phyloP scores from a whole-genome alignment of 805 yeast genomes.

The Wickerhamiella kurtzmanii region DNA sequence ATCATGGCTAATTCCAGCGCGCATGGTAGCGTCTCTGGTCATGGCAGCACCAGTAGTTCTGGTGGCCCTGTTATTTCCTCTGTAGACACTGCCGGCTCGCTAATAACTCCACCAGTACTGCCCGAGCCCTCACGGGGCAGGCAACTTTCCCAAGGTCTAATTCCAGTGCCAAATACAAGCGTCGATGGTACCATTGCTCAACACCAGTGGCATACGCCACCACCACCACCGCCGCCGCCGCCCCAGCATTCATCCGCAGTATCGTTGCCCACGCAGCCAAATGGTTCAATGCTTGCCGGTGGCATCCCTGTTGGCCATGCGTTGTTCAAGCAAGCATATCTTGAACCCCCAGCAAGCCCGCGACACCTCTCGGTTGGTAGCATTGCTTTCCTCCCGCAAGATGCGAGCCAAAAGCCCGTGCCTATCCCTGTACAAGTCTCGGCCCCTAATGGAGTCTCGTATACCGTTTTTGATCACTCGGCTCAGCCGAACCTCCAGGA shows the following conservation, averaged over 20 bases:
- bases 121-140: neutral
- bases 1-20: too few species aligned
- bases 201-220: neutral
- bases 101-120: neutral
- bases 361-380: neutral
- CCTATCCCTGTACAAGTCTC: neutral
- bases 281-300: neutral
- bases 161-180: neutral
- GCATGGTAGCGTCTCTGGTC: too few species aligned
- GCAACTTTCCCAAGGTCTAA: neutral
- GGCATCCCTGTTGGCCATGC: neutral
- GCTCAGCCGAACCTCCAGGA: conserved; percentile 8
- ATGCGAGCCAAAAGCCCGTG: neutral
- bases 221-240: neutral
- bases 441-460: neutral
- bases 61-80: too few species aligned
- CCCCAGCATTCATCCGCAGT: conserved; percentile 1
- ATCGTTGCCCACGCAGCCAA: conserved; percentile 1
- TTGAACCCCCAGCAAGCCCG: neutral
- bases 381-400: neutral
- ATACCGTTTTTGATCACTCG: conserved; percentile 1
- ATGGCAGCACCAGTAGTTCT: too few species aligned
- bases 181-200: neutral
- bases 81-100: neutral
- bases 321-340: neutral